phyloP scores from a whole-genome alignment of 2,329 filamentous ascomycete genomes.

The Penicillium sp. region DNA sequence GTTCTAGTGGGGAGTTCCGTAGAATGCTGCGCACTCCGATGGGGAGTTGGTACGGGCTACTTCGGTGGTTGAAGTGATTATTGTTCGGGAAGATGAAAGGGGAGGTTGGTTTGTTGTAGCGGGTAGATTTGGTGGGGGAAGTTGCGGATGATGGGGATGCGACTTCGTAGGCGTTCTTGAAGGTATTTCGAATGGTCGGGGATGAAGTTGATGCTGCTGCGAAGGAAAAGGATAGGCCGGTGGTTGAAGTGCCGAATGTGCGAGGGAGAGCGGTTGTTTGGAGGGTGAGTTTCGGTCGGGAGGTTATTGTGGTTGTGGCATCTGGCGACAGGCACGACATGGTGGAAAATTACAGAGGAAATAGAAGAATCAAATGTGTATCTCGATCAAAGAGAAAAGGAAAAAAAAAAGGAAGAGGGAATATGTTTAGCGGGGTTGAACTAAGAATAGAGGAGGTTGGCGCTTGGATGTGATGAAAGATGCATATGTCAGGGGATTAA shows the following conservation, averaged over 20 bases:
- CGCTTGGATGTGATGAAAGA: constrained; percentile 16
- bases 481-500: neutral
- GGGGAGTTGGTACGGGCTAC: constrained; percentile 43
- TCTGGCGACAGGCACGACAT: constrained; percentile 25
- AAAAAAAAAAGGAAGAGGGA: neutral
- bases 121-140: constrained; percentile 32
- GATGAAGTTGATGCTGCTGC: constrained; percentile 51
- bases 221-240: constrained; percentile 52
- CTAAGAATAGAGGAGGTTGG: constrained; percentile 23
- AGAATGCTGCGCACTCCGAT: constrained; percentile 48
- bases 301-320: constrained; percentile 22
- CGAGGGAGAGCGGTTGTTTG: constrained; percentile 54
- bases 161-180: constrained; percentile 57
- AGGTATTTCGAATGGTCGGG: constrained; percentile 61
- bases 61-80: constrained; percentile 18
- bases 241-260: constrained; percentile 55
- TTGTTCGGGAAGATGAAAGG: constrained; percentile 25
- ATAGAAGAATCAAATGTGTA: constrained; percentile 9
- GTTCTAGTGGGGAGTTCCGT: constrained; percentile 46
- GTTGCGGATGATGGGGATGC: constrained; percentile 39
- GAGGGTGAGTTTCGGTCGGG: constrained; percentile 59
- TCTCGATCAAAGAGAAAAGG: constrained; percentile 6
- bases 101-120: constrained; percentile 31
- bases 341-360: constrained; percentile 3
- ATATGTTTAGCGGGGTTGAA: constrained; percentile 13